Evolutionary conservation across 768 basidiomycete species (phyloP).

Genomic region (Suillus americanus): DNA sequence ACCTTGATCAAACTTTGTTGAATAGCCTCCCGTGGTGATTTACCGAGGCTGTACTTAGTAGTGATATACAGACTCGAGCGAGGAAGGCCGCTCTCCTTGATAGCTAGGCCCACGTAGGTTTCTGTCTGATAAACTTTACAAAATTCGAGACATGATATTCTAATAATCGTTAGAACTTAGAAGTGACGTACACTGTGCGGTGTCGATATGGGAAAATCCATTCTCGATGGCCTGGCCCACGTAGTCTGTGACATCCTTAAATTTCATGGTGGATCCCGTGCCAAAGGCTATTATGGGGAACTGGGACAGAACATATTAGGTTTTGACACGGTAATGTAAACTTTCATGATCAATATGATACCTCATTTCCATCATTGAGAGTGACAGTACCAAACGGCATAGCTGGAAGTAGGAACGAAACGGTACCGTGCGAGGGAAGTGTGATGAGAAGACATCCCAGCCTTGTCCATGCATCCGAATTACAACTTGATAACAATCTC

Average conservation of each 20-base stretch:
- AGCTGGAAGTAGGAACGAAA: not conserved
- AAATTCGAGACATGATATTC: not conserved
- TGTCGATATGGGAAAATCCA: slow-evolving; percentile 66
- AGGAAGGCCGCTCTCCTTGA: slow-evolving; percentile 45
- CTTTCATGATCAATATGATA: slow-evolving; percentile 10
- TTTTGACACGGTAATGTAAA: not conserved
- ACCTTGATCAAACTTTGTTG: slow-evolving; percentile 52
- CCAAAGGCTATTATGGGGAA: slow-evolving; percentile 66
- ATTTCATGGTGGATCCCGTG: slow-evolving; percentile 43
- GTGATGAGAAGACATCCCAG: not conserved
- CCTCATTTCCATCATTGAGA: slow-evolving; percentile 44
- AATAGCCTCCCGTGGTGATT: slow-evolving; percentile 40
- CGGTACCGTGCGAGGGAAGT: not conserved
- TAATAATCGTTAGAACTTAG: not conserved
- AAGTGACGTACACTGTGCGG: slow-evolving; percentile 47
- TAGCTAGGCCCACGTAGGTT: slow-evolving; percentile 38
- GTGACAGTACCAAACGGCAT: slow-evolving; percentile 42
- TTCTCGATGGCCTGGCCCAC: slow-evolving; percentile 57
- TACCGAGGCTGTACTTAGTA: slow-evolving; percentile 49
- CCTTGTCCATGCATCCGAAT: not conserved
- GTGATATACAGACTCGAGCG: slow-evolving; percentile 52
- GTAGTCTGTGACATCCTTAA: slow-evolving; percentile 50
- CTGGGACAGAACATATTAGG: slow-evolving; percentile 26
- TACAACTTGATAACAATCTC: not conserved
- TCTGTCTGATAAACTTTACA: slow-evolving; percentile 30